phyloP scores from a whole-genome alignment of 108 stramenopile genomes.

The Skeletonema potamos region DNA sequence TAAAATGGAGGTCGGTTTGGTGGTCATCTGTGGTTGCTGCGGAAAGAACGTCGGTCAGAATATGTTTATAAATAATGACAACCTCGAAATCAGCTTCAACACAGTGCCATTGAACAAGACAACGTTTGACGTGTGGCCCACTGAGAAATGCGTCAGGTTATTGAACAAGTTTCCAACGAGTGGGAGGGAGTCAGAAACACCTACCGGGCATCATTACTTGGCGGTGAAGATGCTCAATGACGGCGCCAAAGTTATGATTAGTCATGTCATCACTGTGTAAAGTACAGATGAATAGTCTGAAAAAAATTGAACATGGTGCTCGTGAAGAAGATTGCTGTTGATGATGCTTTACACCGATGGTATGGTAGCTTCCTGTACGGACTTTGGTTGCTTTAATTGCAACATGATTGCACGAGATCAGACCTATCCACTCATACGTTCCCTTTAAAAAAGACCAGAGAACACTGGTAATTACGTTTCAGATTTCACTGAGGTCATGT shows the following conservation, averaged over 20 bases:
- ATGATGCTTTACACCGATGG: too few relatives aligned
- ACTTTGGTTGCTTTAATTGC: too few relatives aligned
- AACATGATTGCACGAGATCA: too few relatives aligned
- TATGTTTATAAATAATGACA: conserved; percentile 32
- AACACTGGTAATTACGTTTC: too few relatives aligned
- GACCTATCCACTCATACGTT: too few relatives aligned
- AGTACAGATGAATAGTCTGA: neutral
- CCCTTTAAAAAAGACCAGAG: too few relatives aligned
- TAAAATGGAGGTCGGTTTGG: conserved; percentile 53
- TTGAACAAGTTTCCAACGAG: conserved; percentile 32
- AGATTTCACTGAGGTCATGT: too few relatives aligned
- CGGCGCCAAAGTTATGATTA: conserved; percentile 6
- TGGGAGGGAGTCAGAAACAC: conserved; percentile 45
- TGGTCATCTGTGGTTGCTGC: conserved; percentile 51
- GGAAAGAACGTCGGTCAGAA: conserved; percentile 35
- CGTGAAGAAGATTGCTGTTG: too few relatives aligned
- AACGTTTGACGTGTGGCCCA: conserved; percentile 34
- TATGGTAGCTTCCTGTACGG: too few relatives aligned
- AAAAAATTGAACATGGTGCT: too few relatives aligned
- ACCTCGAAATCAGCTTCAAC: conserved; percentile 43
- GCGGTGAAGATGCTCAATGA: conserved; percentile 26
- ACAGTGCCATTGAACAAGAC: conserved; percentile 29
- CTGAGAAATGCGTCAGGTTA: conserved; percentile 35
- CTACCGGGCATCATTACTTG: conserved; percentile 43
- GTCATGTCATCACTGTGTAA: conserved; percentile 46